phyloP scores from a whole-genome alignment of 441 rosid genomes.

The Euphorbia schlechtendalii region DNA sequence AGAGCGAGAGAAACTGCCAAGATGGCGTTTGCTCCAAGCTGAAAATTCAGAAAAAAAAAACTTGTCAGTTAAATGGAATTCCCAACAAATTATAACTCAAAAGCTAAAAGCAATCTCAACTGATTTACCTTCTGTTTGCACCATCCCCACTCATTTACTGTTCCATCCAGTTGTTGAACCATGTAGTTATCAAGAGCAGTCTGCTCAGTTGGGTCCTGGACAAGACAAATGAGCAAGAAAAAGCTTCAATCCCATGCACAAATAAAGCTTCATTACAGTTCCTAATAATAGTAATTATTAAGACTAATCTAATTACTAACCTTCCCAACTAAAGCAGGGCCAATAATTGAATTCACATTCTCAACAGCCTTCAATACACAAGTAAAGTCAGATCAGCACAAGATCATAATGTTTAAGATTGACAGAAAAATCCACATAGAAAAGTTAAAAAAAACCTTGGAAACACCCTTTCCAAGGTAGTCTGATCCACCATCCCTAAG shows the following conservation, averaged over 20 bases:
- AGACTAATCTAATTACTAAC: conserved; percentile 20
- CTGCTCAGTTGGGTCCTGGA: conserved; percentile 88
- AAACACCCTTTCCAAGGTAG: conserved; percentile 93
- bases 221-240: not conserved
- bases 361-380: conserved; percentile 58
- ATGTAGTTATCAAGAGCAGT: conserved; percentile 68
- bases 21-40: conserved; percentile 98
- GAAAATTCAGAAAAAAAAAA: conserved; percentile 6
- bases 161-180: conserved; percentile 97
- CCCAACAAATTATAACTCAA: not conserved
- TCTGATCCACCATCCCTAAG: conserved; percentile 93
- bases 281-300: not conserved
- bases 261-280: not conserved
- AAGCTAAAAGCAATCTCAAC: not conserved
- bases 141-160: conserved; percentile 99
- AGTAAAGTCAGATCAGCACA: not conserved
- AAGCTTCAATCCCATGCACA: not conserved
- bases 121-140: conserved; percentile 86
- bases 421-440: not conserved
- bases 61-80: conserved; percentile 2
- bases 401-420: not conserved
- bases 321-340: conserved; percentile 94
- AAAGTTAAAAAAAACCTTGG: conserved; percentile 41
- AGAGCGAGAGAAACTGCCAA: conserved; percentile 93
- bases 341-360: conserved; percentile 75